phyloP scores from a whole-genome alignment of 176 grass and related monocot genomes.

The Oryza punctata region DNA sequence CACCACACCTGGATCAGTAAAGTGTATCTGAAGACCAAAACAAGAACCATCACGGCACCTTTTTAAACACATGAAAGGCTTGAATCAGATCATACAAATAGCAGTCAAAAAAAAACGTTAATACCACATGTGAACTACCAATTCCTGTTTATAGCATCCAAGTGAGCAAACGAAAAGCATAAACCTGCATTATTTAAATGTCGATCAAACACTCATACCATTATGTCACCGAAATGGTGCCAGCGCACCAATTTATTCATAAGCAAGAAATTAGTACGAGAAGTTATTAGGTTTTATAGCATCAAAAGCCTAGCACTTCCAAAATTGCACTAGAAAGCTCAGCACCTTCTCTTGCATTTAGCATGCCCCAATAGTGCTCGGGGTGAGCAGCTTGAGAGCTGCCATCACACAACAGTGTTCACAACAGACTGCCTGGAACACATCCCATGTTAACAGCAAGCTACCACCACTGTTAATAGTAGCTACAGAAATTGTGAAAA shows the following conservation, averaged over 20 bases:
- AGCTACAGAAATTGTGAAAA: constrained; percentile 35
- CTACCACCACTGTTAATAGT: constrained; percentile 39
- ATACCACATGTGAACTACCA: constrained; percentile 26
- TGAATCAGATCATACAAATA: constrained; percentile 34
- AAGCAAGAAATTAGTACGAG: constrained; percentile 27
- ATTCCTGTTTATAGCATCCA: constrained; percentile 29
- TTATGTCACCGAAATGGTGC: background rate
- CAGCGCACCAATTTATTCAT: background rate
- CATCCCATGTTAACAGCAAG: background rate
- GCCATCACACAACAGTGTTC: background rate
- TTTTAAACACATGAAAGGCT: constrained; percentile 18
- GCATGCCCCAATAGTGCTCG: background rate
- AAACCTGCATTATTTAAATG: constrained; percentile 33
- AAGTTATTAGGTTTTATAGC: constrained; percentile 20
- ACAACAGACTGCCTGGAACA: background rate
- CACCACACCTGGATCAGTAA: constrained; percentile 31
- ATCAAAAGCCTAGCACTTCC: constrained; percentile 35
- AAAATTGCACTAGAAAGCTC: constrained; percentile 45
- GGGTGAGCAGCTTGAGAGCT: background rate
- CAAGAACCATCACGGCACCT: constrained; percentile 45
- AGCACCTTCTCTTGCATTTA: constrained; percentile 16
- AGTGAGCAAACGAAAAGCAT: constrained; percentile 27
- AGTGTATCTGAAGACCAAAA: constrained; percentile 54
- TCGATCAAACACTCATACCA: constrained; percentile 33
- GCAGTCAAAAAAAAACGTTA: background rate